Evolutionary conservation across 2,329 filamentous ascomycete species (phyloP), one percentile per base, ranked within the genome.

Genomic region (Drechslera avenae): DNA sequence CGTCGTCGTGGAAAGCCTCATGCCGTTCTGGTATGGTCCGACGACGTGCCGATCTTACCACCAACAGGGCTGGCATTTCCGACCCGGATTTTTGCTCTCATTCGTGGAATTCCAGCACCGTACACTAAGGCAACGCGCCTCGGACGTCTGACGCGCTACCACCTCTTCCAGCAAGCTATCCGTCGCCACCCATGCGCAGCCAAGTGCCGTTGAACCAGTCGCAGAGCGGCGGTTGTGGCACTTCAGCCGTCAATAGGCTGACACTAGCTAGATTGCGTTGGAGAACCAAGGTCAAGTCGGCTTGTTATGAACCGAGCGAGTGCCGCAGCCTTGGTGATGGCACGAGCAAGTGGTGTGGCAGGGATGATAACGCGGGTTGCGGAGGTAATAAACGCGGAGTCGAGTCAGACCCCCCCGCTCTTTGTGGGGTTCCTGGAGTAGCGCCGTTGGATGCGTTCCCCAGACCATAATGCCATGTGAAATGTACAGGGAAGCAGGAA

Each of bases 361-460:
- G 36, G 52, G 54, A 42, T 48, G 28, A 31, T 13, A 5, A 32
- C n/a, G 41, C 39, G 52, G 43, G 36, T 17, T 42, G 48, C 52
- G 56, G 56, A 57, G 40, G 35, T 37, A 57, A 57, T 46, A 39
- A 40, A 55, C 39, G 46, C 50, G 51, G 52, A 55, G 41, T 43
- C 54, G 46, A 51, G 39, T 52, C 45, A 53, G 23, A 35, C 40
- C 42, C 54, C 54, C 56, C 56, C 51, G 51, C 56, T 52, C 56
- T 49, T 50, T 61, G 56, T 50, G 52, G 57, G 51, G 39, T 55
- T 50, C 54, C 50, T 53, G 60, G 62, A 52, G 44, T 50, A 49
- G 39, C 33, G 32, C 52, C 41, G 47, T 49, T 44, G 46, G 33
- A 54, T 32, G 41, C 35, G 46, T 46, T 49, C 55, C 50, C 54